Base-by-base conservation (phyloP, 495 filamentous ascomycete species). In the Penicillium robsamsonii region DNA sequence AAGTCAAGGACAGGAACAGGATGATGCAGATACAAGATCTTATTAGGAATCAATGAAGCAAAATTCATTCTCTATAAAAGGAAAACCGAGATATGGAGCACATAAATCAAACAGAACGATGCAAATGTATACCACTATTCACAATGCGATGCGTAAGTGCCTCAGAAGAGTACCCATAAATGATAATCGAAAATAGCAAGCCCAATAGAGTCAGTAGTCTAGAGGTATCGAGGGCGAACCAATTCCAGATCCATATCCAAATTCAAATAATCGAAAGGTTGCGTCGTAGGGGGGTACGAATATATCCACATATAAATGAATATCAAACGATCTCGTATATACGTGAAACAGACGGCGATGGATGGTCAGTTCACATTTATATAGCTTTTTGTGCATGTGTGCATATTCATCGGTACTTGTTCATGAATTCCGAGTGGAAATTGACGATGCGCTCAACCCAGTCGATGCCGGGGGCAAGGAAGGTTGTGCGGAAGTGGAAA, bases 401-500 rank as follows among this genome's bases (percentile, higher is more conserved):
- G 38, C 42, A 38, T 11, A 11, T 61, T 63, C 62, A 77, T 53
- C 74, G 72, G 66, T 83, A 96, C 80, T 97, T 84, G 17, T 88
- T 81, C 86, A 97, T 90, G 69, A 97, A 97, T 55, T 89, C 87
- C 65, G 84, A 71, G 73, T 98, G 94, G 77, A 97, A 98, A 73
- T 89, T 87, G 58, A 84, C 84, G 59, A 98, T 89, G 58, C 86
- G 82, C 37, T 87, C 87, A 31, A 95, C 87, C 94, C 94, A 98
- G 67, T 96, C 92, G 7, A 91, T 96, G 4, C 94, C 94, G 1
- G 95, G 94, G 5, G 94, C 91, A 54, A 97, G 77, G 80, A 98
- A 98, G 5, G 95, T 98, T 2, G 94, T 98, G 60, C 94, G 81
- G 80, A 98, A 95, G 81, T 98, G 94, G 66, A 94, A 76, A 18